A percentile compares a stretch with the other conserved stretches of the same genome.
These are phyloP conservation scores for Mycosphaerella sp. DNA, from an alignment of 2,329 filamentous ascomycete genomes.

Conservation along the genomic window DNA sequence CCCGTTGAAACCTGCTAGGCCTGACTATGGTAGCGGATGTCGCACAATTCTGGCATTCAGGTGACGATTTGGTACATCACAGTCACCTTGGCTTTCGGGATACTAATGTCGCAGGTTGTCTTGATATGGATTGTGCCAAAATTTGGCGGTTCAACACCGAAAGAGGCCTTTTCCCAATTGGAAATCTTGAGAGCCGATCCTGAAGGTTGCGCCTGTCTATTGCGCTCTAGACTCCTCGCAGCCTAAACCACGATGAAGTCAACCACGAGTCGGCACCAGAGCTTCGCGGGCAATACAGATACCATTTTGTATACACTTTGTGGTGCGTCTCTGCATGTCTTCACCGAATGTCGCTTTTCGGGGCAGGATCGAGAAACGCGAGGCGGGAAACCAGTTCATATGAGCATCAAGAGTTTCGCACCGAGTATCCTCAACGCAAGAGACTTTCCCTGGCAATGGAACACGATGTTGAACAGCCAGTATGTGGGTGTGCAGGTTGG, in stretches of 20 bases:
- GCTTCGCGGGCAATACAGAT: not conserved
- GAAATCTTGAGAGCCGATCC: not conserved
- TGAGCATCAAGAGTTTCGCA: slow-evolving; percentile 5
- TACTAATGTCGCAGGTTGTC: not conserved
- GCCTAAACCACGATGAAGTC: not conserved
- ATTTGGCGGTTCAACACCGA: not conserved
- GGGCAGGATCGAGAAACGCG: not conserved
- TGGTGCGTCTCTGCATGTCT: not conserved
- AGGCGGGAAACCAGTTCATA: not conserved
- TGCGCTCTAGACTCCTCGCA: not conserved
- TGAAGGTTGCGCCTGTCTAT: not conserved
- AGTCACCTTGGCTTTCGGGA: not conserved
- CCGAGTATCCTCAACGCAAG: not conserved
- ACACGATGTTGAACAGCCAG: not conserved
- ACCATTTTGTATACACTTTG: not conserved
- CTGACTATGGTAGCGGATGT: not conserved
- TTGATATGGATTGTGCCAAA: not conserved
- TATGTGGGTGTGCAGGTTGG: not conserved
- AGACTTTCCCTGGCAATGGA: not conserved
- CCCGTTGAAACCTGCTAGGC: not conserved
- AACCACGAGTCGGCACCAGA: not conserved
- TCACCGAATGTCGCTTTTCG: not conserved
- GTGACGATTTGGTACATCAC: not conserved
- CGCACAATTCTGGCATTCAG: not conserved
- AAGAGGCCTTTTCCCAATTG: not conserved